A percentile compares a stretch with the other conserved stretches of the same genome.
phyloP scores from a whole-genome alignment of 768 basidiomycete species.

The Agrocybe chaxingu region DNA sequence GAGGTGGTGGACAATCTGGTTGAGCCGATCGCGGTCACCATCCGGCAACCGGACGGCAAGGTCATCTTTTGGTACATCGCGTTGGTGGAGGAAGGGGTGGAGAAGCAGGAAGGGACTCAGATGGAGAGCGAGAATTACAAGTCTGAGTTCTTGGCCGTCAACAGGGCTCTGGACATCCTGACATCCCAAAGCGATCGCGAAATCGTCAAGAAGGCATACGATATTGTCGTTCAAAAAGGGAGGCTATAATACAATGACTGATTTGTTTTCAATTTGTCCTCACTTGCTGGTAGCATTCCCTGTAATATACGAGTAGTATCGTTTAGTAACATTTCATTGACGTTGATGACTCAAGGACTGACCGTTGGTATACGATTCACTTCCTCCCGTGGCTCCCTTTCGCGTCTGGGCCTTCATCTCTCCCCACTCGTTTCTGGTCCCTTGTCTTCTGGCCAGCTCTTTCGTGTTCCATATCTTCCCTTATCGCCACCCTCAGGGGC shows the following conservation, averaged over 20 bases:
- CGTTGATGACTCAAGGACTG: too few relatives aligned
- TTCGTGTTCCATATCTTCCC: conserved; percentile 24
- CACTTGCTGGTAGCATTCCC: too few relatives aligned
- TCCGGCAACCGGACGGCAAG: conserved; percentile 28
- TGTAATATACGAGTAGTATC: too few relatives aligned
- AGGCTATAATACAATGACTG: background rate
- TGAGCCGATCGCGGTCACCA: conserved; percentile 31
- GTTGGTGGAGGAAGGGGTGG: conserved; percentile 25
- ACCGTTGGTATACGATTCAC: too few relatives aligned
- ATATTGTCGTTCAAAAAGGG: conserved; percentile 24
- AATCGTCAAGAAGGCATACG: conserved; percentile 33
- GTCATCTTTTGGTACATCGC: conserved; percentile 53
- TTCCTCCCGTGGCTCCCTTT: too few relatives aligned
- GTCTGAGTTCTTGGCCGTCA: conserved; percentile 32
- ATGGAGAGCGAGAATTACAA: conserved; percentile 40
- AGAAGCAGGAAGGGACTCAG: conserved; percentile 38
- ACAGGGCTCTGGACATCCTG: conserved; percentile 31
- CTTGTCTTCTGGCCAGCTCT: conserved; percentile 26
- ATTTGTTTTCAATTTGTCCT: background rate
- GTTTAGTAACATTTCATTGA: too few relatives aligned
- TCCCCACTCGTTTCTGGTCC: conserved; percentile 19
- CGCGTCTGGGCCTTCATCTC: too few relatives aligned
- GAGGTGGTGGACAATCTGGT: conserved; percentile 20
- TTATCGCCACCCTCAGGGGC: conserved; percentile 26
- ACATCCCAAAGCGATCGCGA: conserved; percentile 36